phyloP scores from a whole-genome alignment of 495 filamentous ascomycete species.

The Jackrogersella minutella region DNA sequence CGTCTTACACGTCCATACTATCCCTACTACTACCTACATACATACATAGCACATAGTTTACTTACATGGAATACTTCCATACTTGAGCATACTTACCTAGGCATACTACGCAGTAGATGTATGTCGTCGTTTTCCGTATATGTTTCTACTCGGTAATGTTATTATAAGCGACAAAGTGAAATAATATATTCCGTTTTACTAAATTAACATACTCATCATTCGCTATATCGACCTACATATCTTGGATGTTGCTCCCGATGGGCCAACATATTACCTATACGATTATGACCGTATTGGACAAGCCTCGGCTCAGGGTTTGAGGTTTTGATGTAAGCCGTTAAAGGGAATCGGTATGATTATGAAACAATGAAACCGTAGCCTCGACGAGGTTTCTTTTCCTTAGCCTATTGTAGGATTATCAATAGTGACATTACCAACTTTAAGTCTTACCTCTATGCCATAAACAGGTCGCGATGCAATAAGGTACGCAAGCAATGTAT shows the following conservation, averaged over 20 bases:
- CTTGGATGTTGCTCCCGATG: too few relatives aligned
- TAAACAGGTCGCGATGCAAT: conserved; percentile 8
- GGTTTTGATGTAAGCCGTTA: not conserved
- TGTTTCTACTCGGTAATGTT: not conserved
- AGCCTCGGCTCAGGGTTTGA: conserved; percentile 5
- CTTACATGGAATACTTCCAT: not conserved
- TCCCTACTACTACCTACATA: conserved; percentile 3
- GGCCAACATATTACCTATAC: too few relatives aligned
- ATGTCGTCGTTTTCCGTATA: not conserved
- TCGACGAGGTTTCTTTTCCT: conserved; percentile 3
- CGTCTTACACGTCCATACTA: conserved; percentile 20
- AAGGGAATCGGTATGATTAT: not conserved
- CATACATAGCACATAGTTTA: not conserved
- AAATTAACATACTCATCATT: too few relatives aligned
- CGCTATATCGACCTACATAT: too few relatives aligned
- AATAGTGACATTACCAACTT: conserved; percentile 16
- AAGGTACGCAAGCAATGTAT: conserved; percentile 8
- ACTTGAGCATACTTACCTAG: conserved; percentile 1
- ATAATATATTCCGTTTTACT: not conserved
- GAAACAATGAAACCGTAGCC: conserved; percentile 3
- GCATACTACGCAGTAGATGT: too few relatives aligned
- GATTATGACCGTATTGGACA: not conserved
- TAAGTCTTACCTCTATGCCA: conserved; percentile 11
- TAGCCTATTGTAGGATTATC: conserved; percentile 15
- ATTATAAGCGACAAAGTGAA: not conserved